Evolutionary conservation across 1,284 basidiomycete species (phyloP).

Genomic region (Hypsizygus ulmarius): DNA sequence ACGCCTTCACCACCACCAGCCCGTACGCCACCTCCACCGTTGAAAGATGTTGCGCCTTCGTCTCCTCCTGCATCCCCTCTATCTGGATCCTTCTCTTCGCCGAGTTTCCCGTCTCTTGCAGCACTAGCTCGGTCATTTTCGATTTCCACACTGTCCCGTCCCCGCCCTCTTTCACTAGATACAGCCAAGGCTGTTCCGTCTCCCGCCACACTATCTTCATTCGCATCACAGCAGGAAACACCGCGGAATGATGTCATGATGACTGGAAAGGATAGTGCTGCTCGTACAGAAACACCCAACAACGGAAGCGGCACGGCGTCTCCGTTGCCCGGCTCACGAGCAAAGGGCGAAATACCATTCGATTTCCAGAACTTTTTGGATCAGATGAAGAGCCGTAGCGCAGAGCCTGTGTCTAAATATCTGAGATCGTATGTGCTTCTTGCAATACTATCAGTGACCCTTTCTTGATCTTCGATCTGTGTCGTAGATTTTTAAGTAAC

Average conservation of each 20-base stretch:
- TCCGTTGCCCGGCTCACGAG: constrained; percentile 21
- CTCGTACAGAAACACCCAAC: constrained; percentile 23
- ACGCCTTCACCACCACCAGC: constrained; percentile 34
- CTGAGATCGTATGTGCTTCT: constrained; percentile 72
- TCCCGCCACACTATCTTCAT: constrained; percentile 52
- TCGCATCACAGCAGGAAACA: constrained; percentile 49
- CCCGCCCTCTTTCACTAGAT: constrained; percentile 59
- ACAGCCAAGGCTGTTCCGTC: constrained; percentile 51
- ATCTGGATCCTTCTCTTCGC: constrained; percentile 18
- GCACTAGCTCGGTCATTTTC: constrained; percentile 63
- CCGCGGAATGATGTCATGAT: constrained; percentile 20
- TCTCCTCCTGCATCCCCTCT: constrained; percentile 20
- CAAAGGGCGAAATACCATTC: constrained; percentile 49
- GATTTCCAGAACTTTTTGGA: constrained; percentile 89
- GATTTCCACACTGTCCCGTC: constrained; percentile 44
- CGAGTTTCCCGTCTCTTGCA: constrained; percentile 58
- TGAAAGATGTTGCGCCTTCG: constrained; percentile 27
- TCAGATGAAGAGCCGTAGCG: constrained; percentile 82
- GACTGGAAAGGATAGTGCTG: constrained; percentile 16
- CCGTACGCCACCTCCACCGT: constrained; percentile 30
- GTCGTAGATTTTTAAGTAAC: constrained; percentile 79
- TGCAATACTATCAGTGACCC: neutral
- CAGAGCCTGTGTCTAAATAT: constrained; percentile 90
- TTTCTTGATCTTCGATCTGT: constrained; percentile 1
- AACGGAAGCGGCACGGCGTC: constrained; percentile 27